Base-by-base conservation (phyloP, 2,329 filamentous ascomycete species). In the Colletotrichum trifolii region DNA sequence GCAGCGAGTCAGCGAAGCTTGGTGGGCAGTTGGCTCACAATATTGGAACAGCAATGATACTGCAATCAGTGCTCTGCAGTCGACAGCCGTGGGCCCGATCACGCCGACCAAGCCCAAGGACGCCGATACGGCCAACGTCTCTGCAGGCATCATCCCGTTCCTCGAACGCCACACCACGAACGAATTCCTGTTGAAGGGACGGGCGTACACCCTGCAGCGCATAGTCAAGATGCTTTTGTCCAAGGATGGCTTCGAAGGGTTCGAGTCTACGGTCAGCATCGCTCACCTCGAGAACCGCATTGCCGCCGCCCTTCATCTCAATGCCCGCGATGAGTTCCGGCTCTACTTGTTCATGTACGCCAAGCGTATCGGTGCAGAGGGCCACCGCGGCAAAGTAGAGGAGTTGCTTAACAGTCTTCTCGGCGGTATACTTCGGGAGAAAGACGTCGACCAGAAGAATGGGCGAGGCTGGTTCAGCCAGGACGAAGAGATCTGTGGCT, bases 41-140 rank as follows among this genome's bases (percentile, higher is more conserved):
- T 99, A 99, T 76, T 99, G 96, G 96, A 98, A 99, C 77, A 96
- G 94, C 1, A 97, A 94, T 57, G 96, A 97, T 73, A 94, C 93
- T 2, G 94, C 94, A 0, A 89, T 97, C 57, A 90, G 91, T 52
- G 92, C 94, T 54, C 79, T 97, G 42, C 89, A 93, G 69, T 89
- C 92, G 2, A 90, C 89, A 1, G 88, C 89, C 9, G 85, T 90
- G 8, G 88, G 90, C 0, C 82, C 88, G 2, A 82, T 83, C 45
- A 78, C 81, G 8, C 81, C 83, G 17, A 79, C 75, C 38, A 82
- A 81, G 64, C 76, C 70, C 11, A 81, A 81, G 35, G 80, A 80
- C 40, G 78, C 81, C 8, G 80, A 83, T 42, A 80, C 80, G 0
- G 84, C 87, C 1, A 87, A 88, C 45, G 86, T 96, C 4, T 97